A percentile compares a stretch with the other conserved stretches of the same genome.
These are phyloP conservation scores for Neonectria faginata DNA, from an alignment of 2,329 filamentous ascomycete genomes.

Conservation along the genomic window DNA sequence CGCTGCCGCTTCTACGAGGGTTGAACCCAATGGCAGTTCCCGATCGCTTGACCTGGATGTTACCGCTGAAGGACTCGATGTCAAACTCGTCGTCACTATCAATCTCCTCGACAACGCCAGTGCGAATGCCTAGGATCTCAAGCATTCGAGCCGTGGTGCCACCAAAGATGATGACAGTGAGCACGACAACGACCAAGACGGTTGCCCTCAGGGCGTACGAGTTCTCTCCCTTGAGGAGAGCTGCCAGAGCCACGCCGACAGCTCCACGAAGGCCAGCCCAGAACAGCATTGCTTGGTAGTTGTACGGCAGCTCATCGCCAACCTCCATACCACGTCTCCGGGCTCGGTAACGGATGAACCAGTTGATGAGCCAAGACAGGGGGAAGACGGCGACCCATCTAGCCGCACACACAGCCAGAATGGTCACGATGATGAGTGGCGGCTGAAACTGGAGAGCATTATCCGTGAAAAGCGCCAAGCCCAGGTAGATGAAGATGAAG, in stretches of 20 bases:
- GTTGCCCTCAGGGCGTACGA: constrained; percentile 88
- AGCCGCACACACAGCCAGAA: constrained; percentile 90
- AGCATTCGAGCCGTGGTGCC: constrained; percentile 98
- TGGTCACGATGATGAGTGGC: constrained; percentile 92
- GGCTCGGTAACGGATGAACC: constrained; percentile 88
- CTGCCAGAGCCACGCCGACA: constrained; percentile 93
- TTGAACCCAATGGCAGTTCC: constrained; percentile 82
- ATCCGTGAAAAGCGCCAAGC: constrained; percentile 93
- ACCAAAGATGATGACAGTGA: constrained; percentile 98
- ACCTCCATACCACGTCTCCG: constrained; percentile 78
- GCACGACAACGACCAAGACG: constrained; percentile 95
- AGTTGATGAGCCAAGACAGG: constrained; percentile 89
- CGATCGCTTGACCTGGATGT: constrained; percentile 83
- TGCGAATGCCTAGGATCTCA: constrained; percentile 95
- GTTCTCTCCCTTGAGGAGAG: constrained; percentile 85
- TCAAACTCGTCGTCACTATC: constrained; percentile 99
- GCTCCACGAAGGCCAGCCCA: constrained; percentile 97
- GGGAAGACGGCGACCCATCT: constrained; percentile 96
- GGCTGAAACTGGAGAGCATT: constrained; percentile 90
- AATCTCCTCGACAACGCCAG: constrained; percentile 94
- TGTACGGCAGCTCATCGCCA: constrained; percentile 89
- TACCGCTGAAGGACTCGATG: constrained; percentile 80
- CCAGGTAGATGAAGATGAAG: constrained; percentile 99
- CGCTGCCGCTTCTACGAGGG: constrained; percentile 73
- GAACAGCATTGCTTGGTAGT: constrained; percentile 99